These are phyloP conservation scores for Phytophthora constricta DNA, from an alignment of 352 stramenopile genomes.

Conservation along the genomic window DNA sequence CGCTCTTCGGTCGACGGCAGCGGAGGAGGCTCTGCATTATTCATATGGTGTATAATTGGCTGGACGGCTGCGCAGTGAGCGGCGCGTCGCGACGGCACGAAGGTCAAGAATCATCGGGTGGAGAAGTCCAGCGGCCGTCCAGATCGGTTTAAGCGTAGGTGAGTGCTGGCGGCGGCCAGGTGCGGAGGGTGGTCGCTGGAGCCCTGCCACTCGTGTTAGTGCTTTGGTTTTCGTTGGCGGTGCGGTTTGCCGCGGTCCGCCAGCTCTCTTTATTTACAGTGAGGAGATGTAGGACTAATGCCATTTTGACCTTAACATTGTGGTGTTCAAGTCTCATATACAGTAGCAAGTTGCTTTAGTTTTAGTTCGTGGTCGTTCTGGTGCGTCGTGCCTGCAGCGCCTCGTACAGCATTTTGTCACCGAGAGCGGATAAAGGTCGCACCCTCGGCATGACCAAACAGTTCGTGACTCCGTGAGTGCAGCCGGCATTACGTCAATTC, in stretches of 20 bases:
- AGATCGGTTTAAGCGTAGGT: constrained; percentile 24
- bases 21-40: constrained; percentile 40
- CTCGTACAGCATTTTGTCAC: neutral
- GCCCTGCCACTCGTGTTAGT: constrained; percentile 15
- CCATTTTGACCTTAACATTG: constrained; percentile 37
- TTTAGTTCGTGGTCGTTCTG: neutral
- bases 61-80: constrained; percentile 19
- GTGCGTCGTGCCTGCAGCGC: neutral
- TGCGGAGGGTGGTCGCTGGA: constrained; percentile 3
- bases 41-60: constrained; percentile 48
- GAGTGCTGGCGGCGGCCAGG: constrained; percentile 27
- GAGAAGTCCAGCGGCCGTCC: constrained; percentile 27
- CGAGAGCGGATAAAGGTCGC: too few relatives aligned
- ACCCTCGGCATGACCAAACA: constrained; percentile 1
- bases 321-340: constrained; percentile 33
- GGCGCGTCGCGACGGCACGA: constrained; percentile 8
- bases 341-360: constrained; percentile 17
- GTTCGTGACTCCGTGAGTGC: too few relatives aligned
- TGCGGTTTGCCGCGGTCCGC: constrained; percentile 10
- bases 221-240: constrained; percentile 36
- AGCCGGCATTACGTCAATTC: too few relatives aligned
- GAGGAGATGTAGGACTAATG: constrained; percentile 44
- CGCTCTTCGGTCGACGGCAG: constrained; percentile 25
- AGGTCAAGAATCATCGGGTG: constrained; percentile 37
- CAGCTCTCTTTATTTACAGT: constrained; percentile 40